These are phyloP conservation scores for Triticum dicoccoides DNA, from an alignment of 176 grass and related monocot species.

Conservation along the genomic window DNA sequence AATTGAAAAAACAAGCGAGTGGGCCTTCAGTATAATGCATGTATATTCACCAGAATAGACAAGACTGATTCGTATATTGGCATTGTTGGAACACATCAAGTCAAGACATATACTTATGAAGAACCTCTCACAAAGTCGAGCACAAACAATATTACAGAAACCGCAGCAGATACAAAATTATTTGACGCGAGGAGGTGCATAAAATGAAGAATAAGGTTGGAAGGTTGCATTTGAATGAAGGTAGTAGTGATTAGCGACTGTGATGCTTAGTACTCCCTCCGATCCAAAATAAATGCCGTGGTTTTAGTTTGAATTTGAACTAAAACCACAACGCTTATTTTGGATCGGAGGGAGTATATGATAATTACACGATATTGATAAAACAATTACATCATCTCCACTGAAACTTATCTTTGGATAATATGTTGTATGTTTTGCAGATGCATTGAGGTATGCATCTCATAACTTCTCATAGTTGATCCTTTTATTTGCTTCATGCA, in stretches of 20 bases:
- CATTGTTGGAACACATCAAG: background rate
- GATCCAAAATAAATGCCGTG: too few species aligned
- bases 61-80: background rate
- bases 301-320: too few species aligned
- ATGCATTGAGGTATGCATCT: background rate
- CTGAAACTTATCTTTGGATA: background rate
- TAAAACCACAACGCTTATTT: too few species aligned
- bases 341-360: background rate
- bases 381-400: conserved; percentile 19
- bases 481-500: conserved; percentile 14
- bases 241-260: conserved; percentile 2
- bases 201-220: conserved; percentile 16
- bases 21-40: background rate
- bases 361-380: background rate
- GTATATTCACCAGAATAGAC: conserved; percentile 6
- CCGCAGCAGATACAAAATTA: background rate
- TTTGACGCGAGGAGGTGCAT: background rate
- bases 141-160: conserved; percentile 25
- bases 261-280: background rate
- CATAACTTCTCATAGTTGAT: background rate
- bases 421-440: conserved; percentile 3
- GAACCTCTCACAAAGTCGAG: background rate
- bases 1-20: background rate
- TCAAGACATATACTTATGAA: conserved; percentile 9
- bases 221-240: conserved; percentile 2